Percentiles rank a stretch among this genome's conserved stretches.
Evolutionary conservation across 2,329 filamentous ascomycete species (phyloP).

Genomic region (Ascocoryne sarcoides): DNA sequence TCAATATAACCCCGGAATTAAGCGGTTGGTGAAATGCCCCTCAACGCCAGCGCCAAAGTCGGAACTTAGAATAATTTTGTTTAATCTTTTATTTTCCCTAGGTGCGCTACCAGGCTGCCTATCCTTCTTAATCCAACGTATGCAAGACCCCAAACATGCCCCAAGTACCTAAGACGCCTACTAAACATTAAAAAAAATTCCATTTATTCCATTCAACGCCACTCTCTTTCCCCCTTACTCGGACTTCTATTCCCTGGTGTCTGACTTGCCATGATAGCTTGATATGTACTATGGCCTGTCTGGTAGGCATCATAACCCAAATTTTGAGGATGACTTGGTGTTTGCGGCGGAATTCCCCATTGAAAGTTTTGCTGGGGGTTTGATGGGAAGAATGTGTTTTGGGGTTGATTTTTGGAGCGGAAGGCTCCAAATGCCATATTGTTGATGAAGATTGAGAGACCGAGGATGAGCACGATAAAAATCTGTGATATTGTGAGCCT

Average conservation of each 20-base stretch:
- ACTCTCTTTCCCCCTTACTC: constrained; percentile 23
- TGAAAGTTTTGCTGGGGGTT: constrained; percentile 14
- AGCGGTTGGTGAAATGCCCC: too few species aligned
- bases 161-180: too few species aligned
- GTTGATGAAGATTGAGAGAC: constrained; percentile 41
- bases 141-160: too few species aligned
- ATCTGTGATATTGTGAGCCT: constrained; percentile 30
- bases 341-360: constrained; percentile 24
- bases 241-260: constrained; percentile 21
- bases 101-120: too few species aligned
- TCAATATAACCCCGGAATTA: too few species aligned
- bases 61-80: too few species aligned
- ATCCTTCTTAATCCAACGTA: too few species aligned
- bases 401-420: constrained; percentile 25
- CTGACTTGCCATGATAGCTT: constrained; percentile 23
- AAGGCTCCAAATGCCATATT: constrained; percentile 38
- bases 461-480: constrained; percentile 42
- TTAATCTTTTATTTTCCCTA: too few species aligned
- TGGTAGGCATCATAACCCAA: constrained; percentile 16
- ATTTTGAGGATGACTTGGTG: constrained; percentile 14
- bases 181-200: too few species aligned
- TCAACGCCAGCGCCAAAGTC: too few species aligned
- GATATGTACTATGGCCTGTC: constrained; percentile 15
- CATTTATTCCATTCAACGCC: too few species aligned
- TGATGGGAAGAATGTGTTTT: constrained; percentile 9